Conservation (phyloP, 1,284 basidiomycete species). For the Xerocomus nothofagi region DNA sequence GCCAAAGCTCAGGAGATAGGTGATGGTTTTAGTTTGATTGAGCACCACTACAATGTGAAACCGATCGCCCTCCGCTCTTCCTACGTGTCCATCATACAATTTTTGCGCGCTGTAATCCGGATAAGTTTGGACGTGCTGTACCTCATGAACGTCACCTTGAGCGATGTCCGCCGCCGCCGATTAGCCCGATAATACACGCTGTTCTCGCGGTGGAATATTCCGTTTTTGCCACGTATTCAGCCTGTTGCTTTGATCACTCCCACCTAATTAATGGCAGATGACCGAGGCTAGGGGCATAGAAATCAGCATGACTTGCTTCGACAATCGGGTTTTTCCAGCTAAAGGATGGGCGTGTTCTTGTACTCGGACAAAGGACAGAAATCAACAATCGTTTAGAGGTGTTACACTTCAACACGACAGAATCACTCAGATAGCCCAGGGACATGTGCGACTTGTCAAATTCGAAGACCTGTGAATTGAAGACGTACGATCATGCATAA, state of each 20-base stretch:
- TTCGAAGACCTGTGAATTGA: no score
- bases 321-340: not conserved
- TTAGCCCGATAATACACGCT: not conserved
- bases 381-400: no score
- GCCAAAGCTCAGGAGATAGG: constrained; percentile 1
- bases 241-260: not conserved
- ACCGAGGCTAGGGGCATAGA: not conserved
- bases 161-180: constrained; percentile 29
- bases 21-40: not conserved
- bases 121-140: constrained; percentile 12
- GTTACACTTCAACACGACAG: no score
- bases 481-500: no score
- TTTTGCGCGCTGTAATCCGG: constrained; percentile 10
- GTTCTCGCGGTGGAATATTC: not conserved
- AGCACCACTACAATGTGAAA: constrained; percentile 3
- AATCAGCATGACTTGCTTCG: not conserved
- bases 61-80: constrained; percentile 1
- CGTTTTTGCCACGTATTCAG: not conserved
- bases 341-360: no score
- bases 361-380: no score
- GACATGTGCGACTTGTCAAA: no score
- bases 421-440: no score
- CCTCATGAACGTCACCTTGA: constrained; percentile 1
- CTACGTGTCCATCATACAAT: constrained; percentile 6
- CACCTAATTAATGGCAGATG: not conserved